A percentile compares a stretch with the other conserved stretches of the same genome.
Evolutionary conservation across 2,329 filamentous ascomycete genomes (phyloP).

Genomic region (Dothideomycetes sp.): DNA sequence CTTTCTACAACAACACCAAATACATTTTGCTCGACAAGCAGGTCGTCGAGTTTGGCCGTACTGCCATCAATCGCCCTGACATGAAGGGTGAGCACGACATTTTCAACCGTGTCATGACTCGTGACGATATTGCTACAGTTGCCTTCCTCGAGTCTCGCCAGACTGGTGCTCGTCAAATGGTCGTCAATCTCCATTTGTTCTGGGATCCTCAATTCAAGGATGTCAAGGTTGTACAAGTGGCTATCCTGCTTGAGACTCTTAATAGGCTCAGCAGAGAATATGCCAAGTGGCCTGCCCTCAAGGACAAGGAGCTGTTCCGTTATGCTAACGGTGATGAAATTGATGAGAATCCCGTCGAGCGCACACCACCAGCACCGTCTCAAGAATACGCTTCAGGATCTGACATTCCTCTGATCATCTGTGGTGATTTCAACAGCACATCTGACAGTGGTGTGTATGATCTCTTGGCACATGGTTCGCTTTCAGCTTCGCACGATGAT

Average conservation of each 20-base stretch:
- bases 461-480: constrained; percentile 68
- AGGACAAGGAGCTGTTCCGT: constrained; percentile 57
- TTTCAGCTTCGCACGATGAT: constrained; percentile 71
- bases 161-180: constrained; percentile 84
- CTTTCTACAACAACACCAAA: constrained; percentile 93
- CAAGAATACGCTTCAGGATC: constrained; percentile 78
- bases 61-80: constrained; percentile 87
- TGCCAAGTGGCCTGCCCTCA: constrained; percentile 66
- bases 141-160: constrained; percentile 85
- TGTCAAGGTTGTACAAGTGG: constrained; percentile 93
- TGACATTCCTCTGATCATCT: constrained; percentile 83
- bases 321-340: constrained; percentile 39
- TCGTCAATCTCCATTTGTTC: constrained; percentile 88
- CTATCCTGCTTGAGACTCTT: constrained; percentile 87
- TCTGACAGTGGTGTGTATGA: constrained; percentile 85
- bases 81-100: constrained; percentile 97
- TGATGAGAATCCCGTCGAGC: constrained; percentile 41
- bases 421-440: constrained; percentile 92
- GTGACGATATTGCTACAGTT: constrained; percentile 91
- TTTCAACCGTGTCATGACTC: constrained; percentile 96
- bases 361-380: constrained; percentile 57
- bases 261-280: constrained; percentile 81
- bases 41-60: constrained; percentile 81
- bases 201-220: constrained; percentile 89
- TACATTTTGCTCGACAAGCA: constrained; percentile 83